Base-by-base conservation (phyloP, 495 filamentous ascomycete species). In the Lasiosphaeriaceae sp. region DNA sequence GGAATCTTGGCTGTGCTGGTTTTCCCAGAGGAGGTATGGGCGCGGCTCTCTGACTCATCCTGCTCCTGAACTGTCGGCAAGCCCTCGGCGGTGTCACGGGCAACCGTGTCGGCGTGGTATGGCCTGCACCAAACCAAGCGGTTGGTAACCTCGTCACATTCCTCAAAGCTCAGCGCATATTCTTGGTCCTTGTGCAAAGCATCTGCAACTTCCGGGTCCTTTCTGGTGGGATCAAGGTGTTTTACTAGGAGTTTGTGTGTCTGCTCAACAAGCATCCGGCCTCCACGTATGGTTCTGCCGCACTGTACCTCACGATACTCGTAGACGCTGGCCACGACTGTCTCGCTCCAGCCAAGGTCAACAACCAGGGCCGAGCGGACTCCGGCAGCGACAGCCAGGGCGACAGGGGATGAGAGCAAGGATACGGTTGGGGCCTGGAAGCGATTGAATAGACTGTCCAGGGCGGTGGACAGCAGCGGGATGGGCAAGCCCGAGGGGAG, bases 281-380 rank as follows among this genome's bases (percentile, higher is more conserved):
- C 90, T 14, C 86, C 91, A 59, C 94, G 79, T 14, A 88, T 80
- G 39, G 81, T 94, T 47, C 90, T 77, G 56, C 73, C 77, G 29
- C 80, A 80, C 22, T 72, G 66, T 5, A 96, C 80, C 61, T 96
- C 90, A 51, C 93, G 81, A 57, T 92, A 95, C 68, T 98, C 95
- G 65, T 90, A 97, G 20, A 97, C 77, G 2, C 83, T 83, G 0
- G 89, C 94, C 14, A 91, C 80, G 0, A 86, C 81, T 0, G 90
- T 93, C 67, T 97, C 95, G 41, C 81, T 80, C 94, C 94, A 97
- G 53, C 93, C 93, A 35, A 98, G 76, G 66, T 97, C 92, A 11
- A 97, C 80, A 3, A 97, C 82, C 22, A 97, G 69, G 2, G 84
- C 88, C 17, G 89, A 85, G 12, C 94, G 86, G 50, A 92, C 75